Evolutionary conservation across 1,284 basidiomycete species (phyloP).

Genomic region (Heterobasidion occidentale): DNA sequence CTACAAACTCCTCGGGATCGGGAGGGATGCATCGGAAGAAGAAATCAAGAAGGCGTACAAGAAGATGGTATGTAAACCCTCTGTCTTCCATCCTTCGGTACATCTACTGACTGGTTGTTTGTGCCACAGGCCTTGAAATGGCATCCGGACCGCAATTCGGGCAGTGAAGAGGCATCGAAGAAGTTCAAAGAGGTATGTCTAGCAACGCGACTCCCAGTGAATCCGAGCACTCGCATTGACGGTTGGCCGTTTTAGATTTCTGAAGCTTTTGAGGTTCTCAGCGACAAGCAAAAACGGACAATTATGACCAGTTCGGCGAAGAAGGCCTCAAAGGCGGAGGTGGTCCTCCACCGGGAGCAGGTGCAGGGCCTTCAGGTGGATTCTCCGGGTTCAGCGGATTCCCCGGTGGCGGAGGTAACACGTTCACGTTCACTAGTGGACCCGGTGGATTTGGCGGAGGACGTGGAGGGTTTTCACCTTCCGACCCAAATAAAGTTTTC

Average conservation of each 20-base stretch:
- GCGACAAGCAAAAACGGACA: slow-evolving; percentile 87
- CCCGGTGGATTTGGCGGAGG: slow-evolving; percentile 33
- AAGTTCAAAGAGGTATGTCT: slow-evolving; percentile 85
- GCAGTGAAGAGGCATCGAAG: slow-evolving; percentile 76
- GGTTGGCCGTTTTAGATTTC: slow-evolving; percentile 50
- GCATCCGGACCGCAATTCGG: slow-evolving; percentile 74
- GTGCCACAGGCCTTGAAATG: slow-evolving; percentile 45
- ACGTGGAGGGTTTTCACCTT: slow-evolving; percentile 55
- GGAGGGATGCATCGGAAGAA: slow-evolving; percentile 64
- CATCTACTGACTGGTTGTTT: slow-evolving; percentile 1
- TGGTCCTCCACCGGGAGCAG: slow-evolving; percentile 29
- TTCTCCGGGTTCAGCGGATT: slow-evolving; percentile 36
- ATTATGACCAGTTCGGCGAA: slow-evolving; percentile 96
- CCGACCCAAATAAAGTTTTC: slow-evolving; percentile 90
- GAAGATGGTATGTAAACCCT: slow-evolving; percentile 28
- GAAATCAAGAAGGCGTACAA: slow-evolving; percentile 53
- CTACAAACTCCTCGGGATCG: slow-evolving; percentile 75
- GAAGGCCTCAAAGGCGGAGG: slow-evolving; percentile 83
- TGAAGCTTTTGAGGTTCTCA: slow-evolving; percentile 96
- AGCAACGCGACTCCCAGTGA: background rate
- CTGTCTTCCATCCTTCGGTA: background rate
- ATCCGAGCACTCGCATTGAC: background rate
- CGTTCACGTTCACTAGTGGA: slow-evolving; percentile 55
- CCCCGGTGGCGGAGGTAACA: slow-evolving; percentile 38
- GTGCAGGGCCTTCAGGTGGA: slow-evolving; percentile 22